A percentile compares a stretch with the other conserved stretches of the same genome.
Evolutionary conservation across 192 early-diverging fungal species (phyloP).

Genomic region (Coemansia sp.): DNA sequence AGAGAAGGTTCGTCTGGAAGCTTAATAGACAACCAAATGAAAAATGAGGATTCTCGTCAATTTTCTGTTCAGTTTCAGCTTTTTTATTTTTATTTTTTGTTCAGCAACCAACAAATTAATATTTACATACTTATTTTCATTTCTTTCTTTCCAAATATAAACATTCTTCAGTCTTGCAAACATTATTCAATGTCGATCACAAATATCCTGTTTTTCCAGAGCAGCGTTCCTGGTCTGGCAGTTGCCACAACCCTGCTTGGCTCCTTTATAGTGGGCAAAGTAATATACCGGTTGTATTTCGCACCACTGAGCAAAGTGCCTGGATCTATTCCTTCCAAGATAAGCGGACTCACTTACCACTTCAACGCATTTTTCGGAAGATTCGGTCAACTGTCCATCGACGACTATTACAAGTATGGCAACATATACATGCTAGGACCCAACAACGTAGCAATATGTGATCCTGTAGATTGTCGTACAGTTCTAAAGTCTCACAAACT

Average conservation of each 20-base stretch:
- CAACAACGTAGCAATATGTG: constrained; percentile 27
- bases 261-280: neutral
- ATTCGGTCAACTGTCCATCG: constrained; percentile 16
- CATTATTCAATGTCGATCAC: neutral
- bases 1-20: too few relatives aligned
- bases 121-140: neutral
- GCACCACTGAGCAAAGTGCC: constrained; percentile 31
- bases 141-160: constrained; percentile 4
- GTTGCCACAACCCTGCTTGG: neutral
- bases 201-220: neutral
- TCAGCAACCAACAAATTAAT: too few relatives aligned
- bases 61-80: too few relatives aligned
- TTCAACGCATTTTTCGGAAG: constrained; percentile 7
- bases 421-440: constrained; percentile 35
- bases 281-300: constrained; percentile 22
- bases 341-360: constrained; percentile 6
- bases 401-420: constrained; percentile 34
- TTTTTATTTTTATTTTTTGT: too few relatives aligned
- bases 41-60: too few relatives aligned
- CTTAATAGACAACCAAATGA: too few relatives aligned
- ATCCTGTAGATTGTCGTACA: constrained; percentile 22
- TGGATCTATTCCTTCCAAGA: constrained; percentile 5
- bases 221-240: neutral
- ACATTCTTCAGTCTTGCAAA: neutral
- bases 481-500: constrained; percentile 29